Percentiles rank a stretch among this genome's conserved stretches.
Conservation (phyloP, 352 stramenopile species). For the Pythium angustatum region DNA sequence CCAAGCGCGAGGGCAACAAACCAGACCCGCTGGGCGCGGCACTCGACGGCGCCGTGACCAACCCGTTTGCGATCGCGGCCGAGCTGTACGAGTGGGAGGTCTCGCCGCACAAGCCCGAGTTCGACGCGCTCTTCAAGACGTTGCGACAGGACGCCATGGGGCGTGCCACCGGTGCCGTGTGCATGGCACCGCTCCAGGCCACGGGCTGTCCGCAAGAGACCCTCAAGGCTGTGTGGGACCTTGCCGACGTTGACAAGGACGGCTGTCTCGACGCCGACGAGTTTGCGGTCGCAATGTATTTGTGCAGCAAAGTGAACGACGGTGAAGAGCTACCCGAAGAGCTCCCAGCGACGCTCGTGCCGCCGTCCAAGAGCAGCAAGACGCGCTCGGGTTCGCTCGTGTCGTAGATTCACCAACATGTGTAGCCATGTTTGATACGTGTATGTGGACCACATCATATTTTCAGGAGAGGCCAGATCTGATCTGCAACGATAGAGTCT, state of each 20-base stretch:
- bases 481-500: too few relatives aligned
- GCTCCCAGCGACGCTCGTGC: slow-evolving; percentile 54
- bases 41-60: slow-evolving; percentile 22
- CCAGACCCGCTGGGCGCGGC: slow-evolving; percentile 1
- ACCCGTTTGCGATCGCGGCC: slow-evolving; percentile 36
- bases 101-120: slow-evolving; percentile 68
- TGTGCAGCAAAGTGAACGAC: slow-evolving; percentile 68
- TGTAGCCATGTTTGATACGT: background rate
- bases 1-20: slow-evolving; percentile 51
- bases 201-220: slow-evolving; percentile 63
- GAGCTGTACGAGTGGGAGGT: slow-evolving; percentile 64
- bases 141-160: slow-evolving; percentile 58
- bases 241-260: slow-evolving; percentile 89
- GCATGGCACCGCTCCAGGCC: slow-evolving; percentile 79
- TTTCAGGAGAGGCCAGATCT: too few relatives aligned
- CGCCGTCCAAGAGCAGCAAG: slow-evolving; percentile 46
- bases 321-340: slow-evolving; percentile 72
- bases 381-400: slow-evolving; percentile 19
- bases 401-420: slow-evolving; percentile 1
- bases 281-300: slow-evolving; percentile 91
- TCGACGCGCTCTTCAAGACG: slow-evolving; percentile 81
- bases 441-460: slow-evolving; percentile 5
- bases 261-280: slow-evolving; percentile 88
- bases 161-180: slow-evolving; percentile 60
- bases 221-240: slow-evolving; percentile 88